Conservation (phyloP, 352 stramenopile species). For the Lagenidium giganteum region DNA sequence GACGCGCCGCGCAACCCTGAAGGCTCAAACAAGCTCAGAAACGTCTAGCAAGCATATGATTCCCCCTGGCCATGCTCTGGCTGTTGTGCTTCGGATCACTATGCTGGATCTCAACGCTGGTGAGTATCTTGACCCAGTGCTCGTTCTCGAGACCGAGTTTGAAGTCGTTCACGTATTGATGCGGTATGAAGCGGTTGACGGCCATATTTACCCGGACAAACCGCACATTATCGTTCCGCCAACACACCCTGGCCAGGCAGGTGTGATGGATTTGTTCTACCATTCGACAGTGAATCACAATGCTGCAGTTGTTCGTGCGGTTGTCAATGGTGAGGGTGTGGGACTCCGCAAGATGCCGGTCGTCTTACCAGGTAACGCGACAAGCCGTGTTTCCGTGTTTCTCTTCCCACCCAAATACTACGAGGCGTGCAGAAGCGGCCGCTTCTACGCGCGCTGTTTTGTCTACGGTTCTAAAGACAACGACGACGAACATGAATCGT, state of each 20-base stretch:
- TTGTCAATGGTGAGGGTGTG: background rate
- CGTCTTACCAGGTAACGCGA: constrained; percentile 2
- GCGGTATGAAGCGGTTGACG: constrained; percentile 4
- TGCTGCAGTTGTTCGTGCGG: background rate
- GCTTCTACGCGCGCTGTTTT: constrained; percentile 15
- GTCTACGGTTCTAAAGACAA: background rate
- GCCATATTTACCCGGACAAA: background rate
- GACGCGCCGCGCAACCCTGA: background rate
- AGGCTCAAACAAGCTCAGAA: background rate
- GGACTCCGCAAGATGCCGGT: background rate
- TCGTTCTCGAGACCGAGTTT: constrained; percentile 6
- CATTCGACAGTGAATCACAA: background rate
- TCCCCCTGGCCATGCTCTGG: background rate
- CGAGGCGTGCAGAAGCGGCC: constrained; percentile 1
- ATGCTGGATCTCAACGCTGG: background rate
- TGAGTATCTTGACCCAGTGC: constrained; percentile 1
- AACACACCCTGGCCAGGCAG: constrained; percentile 6
- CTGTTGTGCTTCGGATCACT: background rate
- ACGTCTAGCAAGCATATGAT: background rate
- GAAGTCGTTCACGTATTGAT: constrained; percentile 8
- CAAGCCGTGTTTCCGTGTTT: constrained; percentile 1
- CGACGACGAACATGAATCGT: background rate
- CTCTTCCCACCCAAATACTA: constrained; percentile 8
- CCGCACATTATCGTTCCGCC: background rate
- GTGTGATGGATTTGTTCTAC: constrained; percentile 1